Evolutionary conservation across 176 grass and related monocot genomes (phyloP).

Genomic region (Musa acuminata): DNA sequence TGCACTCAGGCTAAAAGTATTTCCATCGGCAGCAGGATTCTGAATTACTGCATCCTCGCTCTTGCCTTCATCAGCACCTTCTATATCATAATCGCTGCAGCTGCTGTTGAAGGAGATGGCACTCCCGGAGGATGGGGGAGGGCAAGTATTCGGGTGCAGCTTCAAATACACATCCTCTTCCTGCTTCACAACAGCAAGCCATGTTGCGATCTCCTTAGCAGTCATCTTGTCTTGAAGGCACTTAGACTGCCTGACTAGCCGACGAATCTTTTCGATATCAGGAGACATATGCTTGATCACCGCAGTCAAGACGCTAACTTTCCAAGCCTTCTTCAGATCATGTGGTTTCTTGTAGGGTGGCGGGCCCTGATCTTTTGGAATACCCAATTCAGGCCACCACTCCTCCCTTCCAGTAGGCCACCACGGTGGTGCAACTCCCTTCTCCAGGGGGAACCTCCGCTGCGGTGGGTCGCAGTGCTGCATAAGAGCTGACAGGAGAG

Average conservation of each 20-base stretch:
- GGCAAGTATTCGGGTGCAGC: constrained; percentile 44
- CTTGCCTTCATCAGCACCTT: constrained; percentile 53
- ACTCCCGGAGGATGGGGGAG: constrained; percentile 11
- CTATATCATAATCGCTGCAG: constrained; percentile 76
- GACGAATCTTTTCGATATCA: constrained; percentile 86
- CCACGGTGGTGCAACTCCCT: constrained; percentile 79
- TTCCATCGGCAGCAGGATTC: constrained; percentile 30
- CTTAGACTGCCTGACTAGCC: constrained; percentile 74
- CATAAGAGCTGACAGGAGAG: constrained; percentile 86
- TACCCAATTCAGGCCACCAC: constrained; percentile 63
- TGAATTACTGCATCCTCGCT: constrained; percentile 46
- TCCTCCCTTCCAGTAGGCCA: constrained; percentile 74
- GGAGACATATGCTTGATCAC: constrained; percentile 98
- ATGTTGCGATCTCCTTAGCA: constrained; percentile 83
- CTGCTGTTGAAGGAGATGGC: constrained; percentile 62
- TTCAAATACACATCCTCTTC: constrained; percentile 72
- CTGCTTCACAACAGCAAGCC: constrained; percentile 79
- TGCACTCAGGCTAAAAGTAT: background rate
- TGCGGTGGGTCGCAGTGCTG: constrained; percentile 93
- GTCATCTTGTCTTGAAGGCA: constrained; percentile 99
- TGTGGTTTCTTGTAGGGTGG: constrained; percentile 92
- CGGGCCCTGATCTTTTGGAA: constrained; percentile 59
- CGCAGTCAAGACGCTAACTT: constrained; percentile 85
- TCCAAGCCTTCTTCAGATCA: constrained; percentile 98
- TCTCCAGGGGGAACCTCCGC: constrained; percentile 81